Evolutionary conservation across 2,329 filamentous ascomycete species (phyloP), one percentile per base, ranked within the genome.

Genomic region (Paecilomyces dactylethromorphus): DNA sequence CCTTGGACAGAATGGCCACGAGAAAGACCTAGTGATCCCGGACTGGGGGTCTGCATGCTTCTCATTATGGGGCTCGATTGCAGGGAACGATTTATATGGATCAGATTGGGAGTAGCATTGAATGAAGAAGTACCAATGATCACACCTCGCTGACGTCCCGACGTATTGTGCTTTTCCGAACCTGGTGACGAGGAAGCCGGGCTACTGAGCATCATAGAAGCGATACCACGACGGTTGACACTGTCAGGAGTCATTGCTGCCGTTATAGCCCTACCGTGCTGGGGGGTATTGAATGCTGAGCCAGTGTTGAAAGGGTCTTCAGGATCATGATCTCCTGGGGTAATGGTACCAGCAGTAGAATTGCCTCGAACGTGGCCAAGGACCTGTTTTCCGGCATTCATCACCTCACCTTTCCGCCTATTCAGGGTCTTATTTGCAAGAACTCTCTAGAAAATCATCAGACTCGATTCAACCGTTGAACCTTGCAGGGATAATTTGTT

Each of bases 401-500:
- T 73, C 12, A 68, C 59, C 49, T 64, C 62, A 4, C 67, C 69
- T 60, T 75, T 75, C 49, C 66, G 64, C 26, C 63, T 64, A 58
- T 74, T 75, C 21, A 74, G 58, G 3, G 58, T 64, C 49, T 71
- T 70, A 60, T 74, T 75, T 2, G 68, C 61, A n/a, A 66, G 59
- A 22, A 74, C 70, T 32, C 71, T 66, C 62, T 68, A 26, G 3
- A 10, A 13, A 5, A 32, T 39, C 6, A 26, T 39, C 13, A 50
- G 50, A n/a, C 26, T 52, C 4, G 2, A 29, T 24, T 2, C 50
- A 26, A 8, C 21, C 3, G 3, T 18, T 45, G 18, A 18, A 18
- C 7, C 39, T 10, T 45, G 39, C 39, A 45, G 12, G 18, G n/a
- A n/a, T 1, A 18, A 6, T 18, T 45, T 18, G n/a, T 7, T 59